Conservation (phyloP, 2,329 filamentous ascomycete species). For the Hymenoscyphus albidus region DNA sequence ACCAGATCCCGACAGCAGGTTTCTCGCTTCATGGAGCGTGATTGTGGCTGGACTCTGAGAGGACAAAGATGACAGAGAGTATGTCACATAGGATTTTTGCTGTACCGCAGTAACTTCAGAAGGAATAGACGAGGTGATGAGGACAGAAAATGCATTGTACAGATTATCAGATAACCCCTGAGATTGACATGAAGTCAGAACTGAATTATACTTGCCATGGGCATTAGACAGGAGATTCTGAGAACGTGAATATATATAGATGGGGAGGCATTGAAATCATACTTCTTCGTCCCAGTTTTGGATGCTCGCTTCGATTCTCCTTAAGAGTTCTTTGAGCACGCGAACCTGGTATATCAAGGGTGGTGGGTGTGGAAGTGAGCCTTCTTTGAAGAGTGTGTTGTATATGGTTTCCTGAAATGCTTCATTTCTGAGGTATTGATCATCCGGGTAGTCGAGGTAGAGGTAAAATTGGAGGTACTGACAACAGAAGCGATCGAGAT, state of each 20-base stretch:
- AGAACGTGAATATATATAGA: not conserved
- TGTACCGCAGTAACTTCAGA: slow-evolving; percentile 64
- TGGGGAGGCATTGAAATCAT: slow-evolving; percentile 39
- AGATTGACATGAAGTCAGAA: slow-evolving; percentile 29
- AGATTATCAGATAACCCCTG: slow-evolving; percentile 83
- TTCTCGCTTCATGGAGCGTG: slow-evolving; percentile 65
- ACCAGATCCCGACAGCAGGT: slow-evolving; percentile 64
- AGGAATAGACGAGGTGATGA: slow-evolving; percentile 62
- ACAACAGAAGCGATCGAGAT: slow-evolving; percentile 55
- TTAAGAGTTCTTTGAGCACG: slow-evolving; percentile 69
- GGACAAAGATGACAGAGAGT: slow-evolving; percentile 40
- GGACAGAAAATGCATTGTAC: slow-evolving; percentile 61
- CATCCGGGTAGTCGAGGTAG: slow-evolving; percentile 60
- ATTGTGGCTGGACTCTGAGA: slow-evolving; percentile 38
- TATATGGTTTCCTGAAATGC: slow-evolving; percentile 65
- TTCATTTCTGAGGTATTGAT: slow-evolving; percentile 53
- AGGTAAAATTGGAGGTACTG: slow-evolving; percentile 78
- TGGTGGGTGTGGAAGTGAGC: slow-evolving; percentile 52
- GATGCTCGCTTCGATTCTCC: slow-evolving; percentile 68
- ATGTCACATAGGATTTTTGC: slow-evolving; percentile 71
- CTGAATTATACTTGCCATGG: slow-evolving; percentile 1
- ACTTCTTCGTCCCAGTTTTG: slow-evolving; percentile 84
- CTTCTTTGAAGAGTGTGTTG: slow-evolving; percentile 60
- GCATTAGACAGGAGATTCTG: not conserved
- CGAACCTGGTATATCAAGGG: slow-evolving; percentile 66